phyloP scores from a whole-genome alignment of 306 rosid genomes.

The Prunus mume region DNA sequence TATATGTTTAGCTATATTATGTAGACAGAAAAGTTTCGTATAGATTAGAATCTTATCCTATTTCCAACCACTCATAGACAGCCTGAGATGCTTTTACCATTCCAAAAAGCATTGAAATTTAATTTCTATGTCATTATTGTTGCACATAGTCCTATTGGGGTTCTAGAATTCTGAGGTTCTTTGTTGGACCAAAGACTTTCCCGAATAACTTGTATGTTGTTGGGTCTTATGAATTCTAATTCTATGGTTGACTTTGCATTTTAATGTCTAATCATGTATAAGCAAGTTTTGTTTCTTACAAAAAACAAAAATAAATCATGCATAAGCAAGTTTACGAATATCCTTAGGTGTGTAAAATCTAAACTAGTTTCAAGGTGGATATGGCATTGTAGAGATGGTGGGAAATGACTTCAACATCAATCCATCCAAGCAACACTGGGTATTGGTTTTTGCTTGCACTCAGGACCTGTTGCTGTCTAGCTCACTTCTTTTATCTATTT shows the following conservation, averaged over 20 bases:
- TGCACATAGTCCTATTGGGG: constrained; percentile 1
- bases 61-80: constrained; percentile 21
- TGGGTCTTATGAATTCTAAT: background rate
- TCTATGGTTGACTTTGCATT: constrained; percentile 1
- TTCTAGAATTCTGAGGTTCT: background rate
- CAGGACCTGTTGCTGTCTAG: background rate
- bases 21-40: background rate
- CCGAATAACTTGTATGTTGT: background rate
- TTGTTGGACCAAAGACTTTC: background rate
- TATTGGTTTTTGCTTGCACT: background rate
- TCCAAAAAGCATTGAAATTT: background rate
- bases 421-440: background rate
- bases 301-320: background rate
- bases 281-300: background rate
- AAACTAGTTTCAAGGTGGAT: constrained; percentile 1
- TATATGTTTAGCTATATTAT: background rate
- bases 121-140: background rate
- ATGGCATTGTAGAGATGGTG: background rate
- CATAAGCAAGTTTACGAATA: background rate
- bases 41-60: constrained; percentile 1
- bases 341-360: background rate
- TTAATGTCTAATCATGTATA: background rate
- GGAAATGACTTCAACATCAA: background rate
- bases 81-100: constrained; percentile 13
- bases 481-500: background rate